A percentile compares a stretch with the other conserved stretches of the same genome.
Evolutionary conservation across 371 early-diverging fungal genomes (phyloP).

Genomic region (Mortierella sp.): DNA sequence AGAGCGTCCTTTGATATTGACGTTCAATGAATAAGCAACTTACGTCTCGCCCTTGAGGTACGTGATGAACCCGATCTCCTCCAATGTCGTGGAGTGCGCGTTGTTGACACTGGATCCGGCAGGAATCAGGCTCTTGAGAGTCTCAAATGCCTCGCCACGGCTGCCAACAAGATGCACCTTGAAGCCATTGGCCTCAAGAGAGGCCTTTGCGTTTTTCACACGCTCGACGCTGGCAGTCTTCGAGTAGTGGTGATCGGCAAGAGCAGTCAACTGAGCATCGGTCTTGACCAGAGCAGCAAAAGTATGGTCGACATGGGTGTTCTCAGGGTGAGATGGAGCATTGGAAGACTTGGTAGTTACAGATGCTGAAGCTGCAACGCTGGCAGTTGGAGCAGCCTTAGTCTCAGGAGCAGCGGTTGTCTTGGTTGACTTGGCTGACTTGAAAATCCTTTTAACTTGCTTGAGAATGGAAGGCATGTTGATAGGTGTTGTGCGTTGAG

Average conservation of each 20-base stretch:
- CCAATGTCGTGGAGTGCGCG: slow-evolving; percentile 57
- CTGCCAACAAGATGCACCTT: slow-evolving; percentile 36
- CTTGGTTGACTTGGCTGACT: slow-evolving; percentile 29
- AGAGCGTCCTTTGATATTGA: too few relatives aligned
- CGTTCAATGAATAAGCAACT: background rate
- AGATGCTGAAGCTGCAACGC: slow-evolving; percentile 1
- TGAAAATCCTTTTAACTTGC: slow-evolving; percentile 41
- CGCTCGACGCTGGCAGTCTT: slow-evolving; percentile 42
- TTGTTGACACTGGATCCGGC: slow-evolving; percentile 52
- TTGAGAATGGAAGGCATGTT: slow-evolving; percentile 53
- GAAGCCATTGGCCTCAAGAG: slow-evolving; percentile 50
- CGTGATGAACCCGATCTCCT: slow-evolving; percentile 58
- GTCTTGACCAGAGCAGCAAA: slow-evolving; percentile 49
- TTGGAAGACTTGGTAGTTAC: slow-evolving; percentile 2
- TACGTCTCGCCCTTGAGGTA: slow-evolving; percentile 54
- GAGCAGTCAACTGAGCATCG: slow-evolving; percentile 42
- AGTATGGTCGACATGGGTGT: slow-evolving; percentile 51
- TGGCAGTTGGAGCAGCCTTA: slow-evolving; percentile 9
- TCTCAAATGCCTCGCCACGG: slow-evolving; percentile 47
- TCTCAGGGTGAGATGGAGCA: slow-evolving; percentile 54
- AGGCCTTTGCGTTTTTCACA: slow-evolving; percentile 44
- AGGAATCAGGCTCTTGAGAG: slow-evolving; percentile 54
- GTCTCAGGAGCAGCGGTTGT: slow-evolving; percentile 10
- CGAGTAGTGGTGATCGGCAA: slow-evolving; percentile 33
- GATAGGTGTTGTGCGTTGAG: slow-evolving; percentile 1